Evolutionary conservation across 2,329 filamentous ascomycete species (phyloP), one percentile per base, ranked within the genome.

Genomic region (Elsinoe perseae): DNA sequence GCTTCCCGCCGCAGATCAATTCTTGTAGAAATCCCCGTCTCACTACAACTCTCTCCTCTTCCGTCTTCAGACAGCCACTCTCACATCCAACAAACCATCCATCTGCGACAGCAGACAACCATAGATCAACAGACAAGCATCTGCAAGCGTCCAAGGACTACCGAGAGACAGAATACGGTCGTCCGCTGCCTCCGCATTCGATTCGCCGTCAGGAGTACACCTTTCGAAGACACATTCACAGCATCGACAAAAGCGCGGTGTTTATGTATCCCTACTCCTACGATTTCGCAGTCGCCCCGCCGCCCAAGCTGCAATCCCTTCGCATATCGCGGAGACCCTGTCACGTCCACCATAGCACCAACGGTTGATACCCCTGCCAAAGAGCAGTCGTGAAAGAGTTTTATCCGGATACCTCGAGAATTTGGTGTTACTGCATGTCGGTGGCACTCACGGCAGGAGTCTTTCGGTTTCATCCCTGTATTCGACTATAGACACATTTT

Each of bases 191-290:
- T 54, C 38, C 56, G 56, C 38, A 44, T 27, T 38, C 21, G 38
- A 44, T 27, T 21, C 42, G 25, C 21, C n/a, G 14, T 10, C 28
- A 28, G 50, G 40, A 58, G 50, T 44, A 18, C 36, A 30, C 50
- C 16, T 34, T 16, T 32, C 16, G 6, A 42, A 40, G 27, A 16
- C 18, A 34, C 18, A 58, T 20, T 23, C 21, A 55, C 56, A 48
- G 40, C 30, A 58, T 52, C 46, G 54, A 56, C 59, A 44, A 50
- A 42, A 61, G 63, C 57, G 60, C 64, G 65, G 65, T 63, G 89
- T 95, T 87, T 95, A 95, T 95, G 90, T 95, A 95, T 95, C 86
- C 89, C 88, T 86, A 87, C 84, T 82, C 82, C 83, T 83, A 87
- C 87, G 84, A 89, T 85, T 90, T 89, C 84, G 88, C 85, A 88